Base-by-base conservation (phyloP, 148 eudicot genomes). In the Rhododendron williamsianum region DNA sequence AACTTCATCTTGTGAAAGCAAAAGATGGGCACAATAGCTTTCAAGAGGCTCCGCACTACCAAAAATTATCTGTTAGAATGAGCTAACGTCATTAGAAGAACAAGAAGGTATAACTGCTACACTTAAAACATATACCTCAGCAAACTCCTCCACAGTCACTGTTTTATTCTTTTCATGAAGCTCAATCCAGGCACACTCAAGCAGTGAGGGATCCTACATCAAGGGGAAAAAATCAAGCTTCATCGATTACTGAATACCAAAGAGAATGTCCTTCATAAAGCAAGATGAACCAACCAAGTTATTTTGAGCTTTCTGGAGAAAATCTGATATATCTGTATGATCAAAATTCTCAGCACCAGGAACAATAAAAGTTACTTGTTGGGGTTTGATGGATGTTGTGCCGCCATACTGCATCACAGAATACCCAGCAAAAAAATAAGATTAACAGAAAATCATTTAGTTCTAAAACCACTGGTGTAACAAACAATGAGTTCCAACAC, bases 131-230 rank as follows among this genome's bases (percentile, higher is more conserved):
- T 79, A 88, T 95, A 97, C 99, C 99, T 97, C 96, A 81, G 99
- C 98, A 85, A 97, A 90, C 88, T 95, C 92, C 84, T 90, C 90
- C 45, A 89, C 95, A 71, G 93, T 92, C 60, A 90, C 90, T 21
- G 94, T 84, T 81, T 94, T 90, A 82, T 94, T 93, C 83, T 89
- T 91, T 79, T 97, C 98, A 87, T 94, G 93, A 93, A 97, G 94
- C 92, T 97, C 99, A 88, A 91, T 84, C 98, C 99, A 97, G 72
- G 98, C 99, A 94, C 92, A 93, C 89, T 97, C 99, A 78, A 97
- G 98, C 83, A 97, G 90, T 71, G 93, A 84, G 58, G 93, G 90
- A 87, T 97, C 99, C 99, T 97, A 88, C 36, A 90, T 77, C 54
- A 83, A 19, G 77, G 27, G 35, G 6, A n/a, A 78, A 80, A 43